Evolutionary conservation across 495 filamentous ascomycete species (phyloP).

Genomic region (Sporormia fimetaria): DNA sequence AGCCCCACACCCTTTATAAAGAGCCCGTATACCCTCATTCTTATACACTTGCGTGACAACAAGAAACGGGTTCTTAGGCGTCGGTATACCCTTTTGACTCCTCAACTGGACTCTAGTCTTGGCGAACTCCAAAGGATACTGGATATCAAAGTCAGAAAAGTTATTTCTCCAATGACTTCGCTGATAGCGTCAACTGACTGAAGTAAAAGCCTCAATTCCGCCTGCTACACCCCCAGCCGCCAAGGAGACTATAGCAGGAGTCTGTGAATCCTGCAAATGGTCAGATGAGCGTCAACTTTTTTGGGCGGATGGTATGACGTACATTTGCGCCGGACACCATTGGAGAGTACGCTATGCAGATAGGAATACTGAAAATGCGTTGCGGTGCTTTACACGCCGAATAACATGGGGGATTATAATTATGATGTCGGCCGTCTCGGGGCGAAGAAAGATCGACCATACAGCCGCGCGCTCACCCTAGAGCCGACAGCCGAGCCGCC

Average conservation of each 20-base stretch:
- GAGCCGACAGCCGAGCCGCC: too few relatives aligned
- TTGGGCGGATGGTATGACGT: not conserved
- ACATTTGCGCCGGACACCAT: constrained; percentile 21
- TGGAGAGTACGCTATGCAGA: constrained; percentile 8
- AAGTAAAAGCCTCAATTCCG: constrained; percentile 43
- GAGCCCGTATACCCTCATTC: constrained; percentile 45
- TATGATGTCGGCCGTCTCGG: too few relatives aligned
- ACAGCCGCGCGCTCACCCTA: too few relatives aligned
- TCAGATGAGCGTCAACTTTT: not conserved
- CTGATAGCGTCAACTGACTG: constrained; percentile 26
- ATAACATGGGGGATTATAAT: too few relatives aligned
- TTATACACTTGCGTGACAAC: constrained; percentile 40
- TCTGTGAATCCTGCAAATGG: constrained; percentile 19
- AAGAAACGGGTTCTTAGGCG: constrained; percentile 42
- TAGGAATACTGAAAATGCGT: too few relatives aligned
- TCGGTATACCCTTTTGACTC: constrained; percentile 34
- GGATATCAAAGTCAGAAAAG: not conserved
- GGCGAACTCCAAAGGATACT: constrained; percentile 60
- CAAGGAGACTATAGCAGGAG: constrained; percentile 39
- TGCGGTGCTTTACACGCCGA: too few relatives aligned
- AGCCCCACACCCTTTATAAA: constrained; percentile 55
- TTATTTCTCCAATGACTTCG: too few relatives aligned
- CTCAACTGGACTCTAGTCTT: constrained; percentile 54
- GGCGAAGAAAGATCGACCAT: too few relatives aligned
- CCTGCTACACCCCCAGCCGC: constrained; percentile 46